phyloP scores from a whole-genome alignment of 306 rosid genomes.

The Pyrus communis region DNA sequence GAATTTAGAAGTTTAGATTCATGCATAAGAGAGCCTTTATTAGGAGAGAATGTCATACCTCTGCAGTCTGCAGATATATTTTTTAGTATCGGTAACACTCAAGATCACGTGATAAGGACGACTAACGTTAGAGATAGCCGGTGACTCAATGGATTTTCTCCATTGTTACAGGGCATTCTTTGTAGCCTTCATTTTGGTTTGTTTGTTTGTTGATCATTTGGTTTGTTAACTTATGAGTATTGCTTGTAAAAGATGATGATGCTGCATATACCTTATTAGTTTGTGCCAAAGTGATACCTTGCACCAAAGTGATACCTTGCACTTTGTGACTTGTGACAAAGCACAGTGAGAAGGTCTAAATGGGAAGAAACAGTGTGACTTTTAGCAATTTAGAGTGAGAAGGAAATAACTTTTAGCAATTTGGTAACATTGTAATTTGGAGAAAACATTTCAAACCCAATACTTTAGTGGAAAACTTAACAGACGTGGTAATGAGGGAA shows the following conservation, averaged over 20 bases:
- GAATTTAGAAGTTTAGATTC: background rate
- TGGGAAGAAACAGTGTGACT: background rate
- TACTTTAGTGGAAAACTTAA: background rate
- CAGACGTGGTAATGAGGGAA: background rate
- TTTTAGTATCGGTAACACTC: no score
- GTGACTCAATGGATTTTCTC: background rate
- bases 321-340: background rate
- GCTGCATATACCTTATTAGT: background rate
- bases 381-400: background rate
- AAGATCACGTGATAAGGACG: background rate
- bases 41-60: no score
- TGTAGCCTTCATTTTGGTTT: background rate
- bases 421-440: background rate
- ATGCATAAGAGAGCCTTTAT: background rate
- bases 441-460: background rate
- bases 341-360: background rate
- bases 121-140: no score
- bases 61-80: accelerated
- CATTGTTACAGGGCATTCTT: background rate
- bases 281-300: background rate
- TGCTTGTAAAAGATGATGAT: background rate
- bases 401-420: background rate
- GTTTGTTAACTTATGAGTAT: background rate
- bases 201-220: background rate
- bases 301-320: background rate